Conservation (phyloP, 768 basidiomycete species). For the Pleurotus citrinopileatus region DNA sequence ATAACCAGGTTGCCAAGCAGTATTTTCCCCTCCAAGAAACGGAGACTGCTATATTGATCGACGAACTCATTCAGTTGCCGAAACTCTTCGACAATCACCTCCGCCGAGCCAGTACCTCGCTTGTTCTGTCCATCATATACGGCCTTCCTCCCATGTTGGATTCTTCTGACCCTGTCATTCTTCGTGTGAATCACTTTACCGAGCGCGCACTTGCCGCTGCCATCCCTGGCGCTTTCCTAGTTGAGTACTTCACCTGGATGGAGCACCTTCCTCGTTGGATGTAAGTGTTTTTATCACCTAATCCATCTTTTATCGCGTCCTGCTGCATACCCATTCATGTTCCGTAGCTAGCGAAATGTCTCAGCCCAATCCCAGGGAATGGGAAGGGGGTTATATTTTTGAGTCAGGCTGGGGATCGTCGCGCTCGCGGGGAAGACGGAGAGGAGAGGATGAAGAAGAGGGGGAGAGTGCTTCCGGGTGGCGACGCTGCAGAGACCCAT, state of each 20-base stretch:
- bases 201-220: slow-evolving; percentile 26
- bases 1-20: slow-evolving; percentile 10
- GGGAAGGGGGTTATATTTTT: too few species aligned
- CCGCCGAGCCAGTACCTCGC: slow-evolving; percentile 11
- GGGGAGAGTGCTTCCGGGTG: too few species aligned
- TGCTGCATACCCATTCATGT: too few species aligned
- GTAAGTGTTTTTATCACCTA: too few species aligned
- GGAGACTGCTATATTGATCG: slow-evolving; percentile 11
- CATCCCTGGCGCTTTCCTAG: slow-evolving; percentile 29
- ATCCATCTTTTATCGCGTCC: too few species aligned
- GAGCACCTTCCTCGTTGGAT: slow-evolving; percentile 25
- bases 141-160: slow-evolving; percentile 11
- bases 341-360: too few species aligned
- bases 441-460: too few species aligned
- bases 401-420: too few species aligned
- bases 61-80: slow-evolving; percentile 5
- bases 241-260: slow-evolving; percentile 33
- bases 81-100: slow-evolving; percentile 11
- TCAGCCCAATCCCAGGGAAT: too few species aligned
- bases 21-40: slow-evolving; percentile 13
- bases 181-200: slow-evolving; percentile 17
- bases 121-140: slow-evolving; percentile 16
- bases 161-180: slow-evolving; percentile 14
- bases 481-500: too few species aligned
- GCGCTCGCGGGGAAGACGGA: too few species aligned